These are phyloP conservation scores for Eucalyptus cladocalyx DNA, from an alignment of 345 rosid species.

Conservation along the genomic window DNA sequence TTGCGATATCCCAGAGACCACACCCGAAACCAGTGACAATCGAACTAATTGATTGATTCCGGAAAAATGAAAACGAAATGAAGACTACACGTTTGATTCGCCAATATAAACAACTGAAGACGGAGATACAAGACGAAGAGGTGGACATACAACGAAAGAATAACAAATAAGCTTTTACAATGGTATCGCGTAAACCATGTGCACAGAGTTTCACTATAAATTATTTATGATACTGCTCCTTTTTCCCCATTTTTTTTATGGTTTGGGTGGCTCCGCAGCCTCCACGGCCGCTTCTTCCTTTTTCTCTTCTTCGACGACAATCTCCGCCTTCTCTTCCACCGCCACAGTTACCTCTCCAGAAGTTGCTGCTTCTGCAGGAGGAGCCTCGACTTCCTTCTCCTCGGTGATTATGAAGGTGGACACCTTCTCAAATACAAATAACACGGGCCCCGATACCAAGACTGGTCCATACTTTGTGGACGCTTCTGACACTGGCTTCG, in stretches of 20 bases:
- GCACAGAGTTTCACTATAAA: background rate
- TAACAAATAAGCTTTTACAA: background rate
- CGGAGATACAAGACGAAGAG: background rate
- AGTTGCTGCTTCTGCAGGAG: slow-evolving; percentile 25
- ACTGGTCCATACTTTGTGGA: slow-evolving; percentile 45
- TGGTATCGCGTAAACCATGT: background rate
- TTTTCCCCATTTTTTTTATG: background rate
- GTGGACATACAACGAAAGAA: background rate
- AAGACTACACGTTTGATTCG: background rate
- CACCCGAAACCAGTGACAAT: background rate
- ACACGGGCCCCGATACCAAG: slow-evolving; percentile 48
- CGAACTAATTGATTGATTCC: background rate
- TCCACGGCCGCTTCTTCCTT: background rate
- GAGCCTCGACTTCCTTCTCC: slow-evolving; percentile 23
- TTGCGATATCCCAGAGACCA: background rate
- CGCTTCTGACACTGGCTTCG: slow-evolving; percentile 46
- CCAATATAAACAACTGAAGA: background rate
- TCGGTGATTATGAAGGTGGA: slow-evolving; percentile 43
- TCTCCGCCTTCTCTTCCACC: background rate
- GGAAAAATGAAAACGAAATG: background rate
- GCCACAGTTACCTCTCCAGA: slow-evolving; percentile 22
- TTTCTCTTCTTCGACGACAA: background rate
- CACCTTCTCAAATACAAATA: slow-evolving; percentile 66
- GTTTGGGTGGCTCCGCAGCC: background rate
- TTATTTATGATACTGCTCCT: background rate